Evolutionary conservation across 306 rosid species (phyloP), one percentile per base, ranked within the genome.

Genomic region (Herpetospermum pedunculosum): DNA sequence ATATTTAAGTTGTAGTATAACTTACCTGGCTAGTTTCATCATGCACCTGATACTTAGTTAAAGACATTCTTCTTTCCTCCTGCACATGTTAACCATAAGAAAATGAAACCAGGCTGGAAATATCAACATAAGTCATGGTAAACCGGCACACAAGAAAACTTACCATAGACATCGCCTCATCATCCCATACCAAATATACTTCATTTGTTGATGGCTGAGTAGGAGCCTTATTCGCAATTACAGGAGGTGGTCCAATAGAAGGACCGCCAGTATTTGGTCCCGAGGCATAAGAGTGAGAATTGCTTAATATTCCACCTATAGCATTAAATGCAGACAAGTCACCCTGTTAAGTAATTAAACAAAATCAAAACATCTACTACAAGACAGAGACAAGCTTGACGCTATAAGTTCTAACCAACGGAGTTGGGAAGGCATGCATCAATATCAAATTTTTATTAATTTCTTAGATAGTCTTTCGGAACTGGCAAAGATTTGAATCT

Each of bases 1-100:
- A 54, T 75, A 83, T 74, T 70, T 75, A 75, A 85, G 84, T 80
- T 94, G 95, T 84, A 91, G 96, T 89, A 88, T 79, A 82, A 95
- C 99, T 95, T 95, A 95, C 99, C 99, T 95, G 99, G 99, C 96
- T 95, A 91, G 84, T 89, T 91, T 95, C 99, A 88, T 95, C 99
- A 89, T 95, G 99, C 87, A 95, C 97, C 99, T 95, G 99, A 90
- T 89, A 95, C 88, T 88, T 89, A 28, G 79, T 79, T 72, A 91
- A 76, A 60, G 96, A 89, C 96, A 89, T 87, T 88, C 99, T 89
- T 88, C 99, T 88, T 84, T 95, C 99, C 89, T 95, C 99, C 99
- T 95, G 88, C 83, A 43, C 52, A 25, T 49, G 28, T 67, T 18
- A n/a, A 52, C 12, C 46, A 49, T 21, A 40, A 40, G 32, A 37